Percentiles rank a stretch among this genome's conserved stretches.
These are phyloP conservation scores for Graphilbum sp. DNA, from an alignment of 2,329 filamentous ascomycete genomes.

Conservation along the genomic window DNA sequence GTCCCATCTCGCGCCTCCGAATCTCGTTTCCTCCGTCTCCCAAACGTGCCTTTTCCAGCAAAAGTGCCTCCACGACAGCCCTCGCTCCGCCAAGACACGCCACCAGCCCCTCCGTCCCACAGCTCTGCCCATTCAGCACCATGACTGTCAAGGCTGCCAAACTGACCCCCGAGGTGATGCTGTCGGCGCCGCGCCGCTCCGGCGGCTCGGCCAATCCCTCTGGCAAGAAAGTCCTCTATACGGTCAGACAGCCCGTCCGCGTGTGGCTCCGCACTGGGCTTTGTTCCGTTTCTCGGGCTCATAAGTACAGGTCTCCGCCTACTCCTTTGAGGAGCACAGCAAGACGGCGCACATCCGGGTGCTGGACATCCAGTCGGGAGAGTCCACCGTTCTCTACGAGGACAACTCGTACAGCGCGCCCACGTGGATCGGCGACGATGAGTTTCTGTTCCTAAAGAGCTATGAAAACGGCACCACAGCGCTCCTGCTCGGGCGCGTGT, in stretches of 20 bases:
- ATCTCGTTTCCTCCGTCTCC: too few species aligned
- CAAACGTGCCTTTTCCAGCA: too few species aligned
- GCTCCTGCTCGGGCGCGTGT: constrained; percentile 25
- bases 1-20: too few species aligned
- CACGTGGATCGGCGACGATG: constrained; percentile 57
- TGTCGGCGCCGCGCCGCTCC: constrained; percentile 60
- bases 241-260: constrained; percentile 24
- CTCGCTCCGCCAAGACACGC: not conserved
- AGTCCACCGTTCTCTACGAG: constrained; percentile 48
- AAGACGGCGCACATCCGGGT: constrained; percentile 52
- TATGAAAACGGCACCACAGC: constrained; percentile 29
- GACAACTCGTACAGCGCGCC: constrained; percentile 52
- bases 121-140: not conserved
- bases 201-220: constrained; percentile 51
- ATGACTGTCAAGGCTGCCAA: constrained; percentile 58
- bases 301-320: constrained; percentile 42
- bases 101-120: not conserved
- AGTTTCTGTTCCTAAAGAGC: constrained; percentile 38
- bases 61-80: too few species aligned
- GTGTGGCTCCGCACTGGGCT: too few species aligned
- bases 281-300: not conserved
- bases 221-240: constrained; percentile 49
- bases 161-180: constrained; percentile 62
- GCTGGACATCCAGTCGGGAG: constrained; percentile 50
- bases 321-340: constrained; percentile 62